phyloP scores from a whole-genome alignment of 2,329 filamentous ascomycete species.

The Phyllosticta citriasiana region DNA sequence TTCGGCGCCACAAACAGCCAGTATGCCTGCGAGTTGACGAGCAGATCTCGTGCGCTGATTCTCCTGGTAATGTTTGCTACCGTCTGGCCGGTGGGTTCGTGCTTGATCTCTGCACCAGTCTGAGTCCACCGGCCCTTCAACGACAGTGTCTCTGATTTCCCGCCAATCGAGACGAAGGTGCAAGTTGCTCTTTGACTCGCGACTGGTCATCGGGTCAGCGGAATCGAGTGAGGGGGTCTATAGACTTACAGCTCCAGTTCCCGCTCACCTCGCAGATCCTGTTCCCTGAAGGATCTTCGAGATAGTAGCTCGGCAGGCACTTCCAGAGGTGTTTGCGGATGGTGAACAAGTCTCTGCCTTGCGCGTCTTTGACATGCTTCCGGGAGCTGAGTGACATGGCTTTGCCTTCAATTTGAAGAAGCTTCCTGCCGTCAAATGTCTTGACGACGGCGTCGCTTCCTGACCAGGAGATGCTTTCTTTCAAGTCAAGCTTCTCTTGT shows the following conservation, averaged over 20 bases:
- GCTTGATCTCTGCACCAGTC: conserved; percentile 46
- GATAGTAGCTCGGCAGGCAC: conserved; percentile 43
- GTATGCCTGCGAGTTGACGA: conserved; percentile 57
- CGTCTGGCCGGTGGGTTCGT: conserved; percentile 38
- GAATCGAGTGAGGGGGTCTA: background rate
- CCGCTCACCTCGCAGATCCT: conserved; percentile 48
- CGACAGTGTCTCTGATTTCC: conserved; percentile 21
- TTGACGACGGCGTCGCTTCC: conserved; percentile 57
- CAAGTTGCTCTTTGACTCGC: background rate
- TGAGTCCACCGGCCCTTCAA: conserved; percentile 56
- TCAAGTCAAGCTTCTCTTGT: conserved; percentile 43
- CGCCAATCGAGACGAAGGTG: conserved; percentile 37
- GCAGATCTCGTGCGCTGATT: conserved; percentile 46
- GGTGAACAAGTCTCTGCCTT: conserved; percentile 47
- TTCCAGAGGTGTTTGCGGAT: conserved; percentile 41
- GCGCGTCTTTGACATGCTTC: conserved; percentile 47
- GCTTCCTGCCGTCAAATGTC: conserved; percentile 41
- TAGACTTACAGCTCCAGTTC: conserved; percentile 41
- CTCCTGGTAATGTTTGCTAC: conserved; percentile 52
- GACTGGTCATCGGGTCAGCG: background rate
- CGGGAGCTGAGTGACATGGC: conserved; percentile 43
- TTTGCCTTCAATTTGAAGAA: conserved; percentile 49
- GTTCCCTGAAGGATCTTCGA: conserved; percentile 36
- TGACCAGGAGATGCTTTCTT: conserved; percentile 52
- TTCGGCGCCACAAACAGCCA: conserved; percentile 52